phyloP scores from a whole-genome alignment of 805 yeast species.

The Candida multigemmis region DNA sequence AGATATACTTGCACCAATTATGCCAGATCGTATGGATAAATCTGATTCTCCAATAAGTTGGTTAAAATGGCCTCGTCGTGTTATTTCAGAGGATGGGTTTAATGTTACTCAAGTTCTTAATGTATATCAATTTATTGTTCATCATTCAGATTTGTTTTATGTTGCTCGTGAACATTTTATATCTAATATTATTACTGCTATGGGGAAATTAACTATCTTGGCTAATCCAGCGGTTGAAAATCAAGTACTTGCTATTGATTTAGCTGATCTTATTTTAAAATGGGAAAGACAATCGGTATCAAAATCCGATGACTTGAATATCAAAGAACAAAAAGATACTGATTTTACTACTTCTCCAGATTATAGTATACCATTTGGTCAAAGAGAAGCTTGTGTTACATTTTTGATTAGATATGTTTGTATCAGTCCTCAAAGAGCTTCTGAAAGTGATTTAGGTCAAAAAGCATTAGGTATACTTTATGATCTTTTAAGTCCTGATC shows the following conservation, averaged over 20 bases:
- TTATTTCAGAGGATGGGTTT: conserved; percentile 82
- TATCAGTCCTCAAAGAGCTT: conserved; percentile 73
- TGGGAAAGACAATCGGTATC: conserved; percentile 51
- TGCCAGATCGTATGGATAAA: conserved; percentile 55
- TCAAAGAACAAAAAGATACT: conserved; percentile 2
- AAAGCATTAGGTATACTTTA: conserved; percentile 74
- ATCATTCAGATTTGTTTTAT: conserved; percentile 76
- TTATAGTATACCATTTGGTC: conserved; percentile 62
- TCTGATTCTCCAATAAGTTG: conserved; percentile 54
- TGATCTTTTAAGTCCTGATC: conserved; percentile 57
- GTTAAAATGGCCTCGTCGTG: conserved; percentile 94
- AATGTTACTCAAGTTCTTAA: conserved; percentile 79
- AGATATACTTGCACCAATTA: conserved; percentile 80
- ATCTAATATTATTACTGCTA: conserved; percentile 80
- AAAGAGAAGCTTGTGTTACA: conserved; percentile 84
- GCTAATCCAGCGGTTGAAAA: conserved; percentile 74
- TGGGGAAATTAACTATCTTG: conserved; percentile 79
- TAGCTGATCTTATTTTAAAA: conserved; percentile 73
- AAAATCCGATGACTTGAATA: conserved; percentile 2
- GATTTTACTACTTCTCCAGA: conserved; percentile 40
- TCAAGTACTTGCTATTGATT: conserved; percentile 78
- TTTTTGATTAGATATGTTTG: conserved; percentile 84
- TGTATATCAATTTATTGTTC: conserved; percentile 81
- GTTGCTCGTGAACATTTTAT: conserved; percentile 83
- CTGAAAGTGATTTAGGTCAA: conserved; percentile 75